Base-by-base conservation (phyloP, 2,329 filamentous ascomycete genomes). In the Fusarium fracticaudum region DNA sequence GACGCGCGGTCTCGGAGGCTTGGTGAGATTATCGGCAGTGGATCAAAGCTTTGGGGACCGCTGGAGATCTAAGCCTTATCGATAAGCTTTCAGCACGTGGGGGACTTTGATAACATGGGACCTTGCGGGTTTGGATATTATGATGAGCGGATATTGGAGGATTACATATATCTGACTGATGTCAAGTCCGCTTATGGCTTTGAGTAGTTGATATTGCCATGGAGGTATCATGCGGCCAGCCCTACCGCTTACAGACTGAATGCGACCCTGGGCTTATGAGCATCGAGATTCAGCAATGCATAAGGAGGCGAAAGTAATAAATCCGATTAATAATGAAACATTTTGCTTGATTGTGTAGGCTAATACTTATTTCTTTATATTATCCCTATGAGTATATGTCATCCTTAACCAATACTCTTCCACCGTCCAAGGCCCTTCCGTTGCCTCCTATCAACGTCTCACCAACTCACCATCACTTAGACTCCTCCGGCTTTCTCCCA, bases 1-100 rank as follows among this genome's bases (percentile, higher is more conserved):
- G 71, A 74, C 71, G 71, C 71, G 71, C 48, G 71, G 71, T 67
- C 71, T 43, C n/a, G 66, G 60, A 67, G 67, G 71, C 61, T 73
- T 37, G 53, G 71, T 73, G 66, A 73, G 70, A 71, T 62, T 71
- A 45, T 72, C n/a, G 41, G 63, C 18, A 31, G 43, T 43, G 43
- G 18, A 47, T 37, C 35, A 18, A 37, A 37, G 35, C 35, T 37
- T 37, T 17, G 15, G 35, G 35, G 31, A 10, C 43, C 37, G 22
- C 38, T 17, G 41, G 31, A 20, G 48, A 69, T 50, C 57, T 57
- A 38, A 13, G n/a, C 43, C 54, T 60, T 71, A 71, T 72, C 68
- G 57, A 72, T 72, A 72, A 66, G 60, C 33, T 71, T 70, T 51
- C 20, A 41, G 37, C n/a, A 43, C 58, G 51, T 69, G 51, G 54